These are phyloP conservation scores for Fraxinus baroniana DNA, from an alignment of 305 asterid genomes.

Conservation along the genomic window DNA sequence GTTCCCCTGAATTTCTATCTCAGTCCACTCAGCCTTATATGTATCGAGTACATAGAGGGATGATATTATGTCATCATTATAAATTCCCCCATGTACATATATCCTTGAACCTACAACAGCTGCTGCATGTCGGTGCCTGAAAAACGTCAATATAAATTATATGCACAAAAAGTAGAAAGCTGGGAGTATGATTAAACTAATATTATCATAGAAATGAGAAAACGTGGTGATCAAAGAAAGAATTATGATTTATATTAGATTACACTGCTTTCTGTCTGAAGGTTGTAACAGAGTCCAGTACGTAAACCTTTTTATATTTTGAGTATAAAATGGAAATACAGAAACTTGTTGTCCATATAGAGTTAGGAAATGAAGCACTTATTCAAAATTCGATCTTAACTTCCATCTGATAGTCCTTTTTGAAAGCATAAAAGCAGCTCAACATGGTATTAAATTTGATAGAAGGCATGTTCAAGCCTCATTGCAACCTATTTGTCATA, in stretches of 20 bases:
- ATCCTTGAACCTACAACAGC: conserved; percentile 70
- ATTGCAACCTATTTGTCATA: too few species aligned
- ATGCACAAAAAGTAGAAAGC: conserved; percentile 2
- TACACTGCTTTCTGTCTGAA: conserved; percentile 6
- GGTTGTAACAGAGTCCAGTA: conserved; percentile 5
- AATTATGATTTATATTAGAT: background rate
- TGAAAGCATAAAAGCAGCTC: too few species aligned
- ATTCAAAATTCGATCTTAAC: too few species aligned
- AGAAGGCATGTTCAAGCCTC: too few species aligned
- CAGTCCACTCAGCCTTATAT: conserved; percentile 57
- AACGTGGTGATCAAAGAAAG: background rate
- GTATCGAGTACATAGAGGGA: conserved; percentile 73
- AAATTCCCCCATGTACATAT: conserved; percentile 83
- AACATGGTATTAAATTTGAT: too few species aligned
- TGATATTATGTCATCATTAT: conserved; percentile 48
- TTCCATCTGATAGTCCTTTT: too few species aligned
- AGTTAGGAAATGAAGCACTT: background rate
- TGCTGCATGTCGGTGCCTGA: conserved; percentile 97
- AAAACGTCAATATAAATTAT: conserved; percentile 17
- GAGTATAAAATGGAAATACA: background rate
- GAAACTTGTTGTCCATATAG: background rate
- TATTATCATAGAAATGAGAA: background rate
- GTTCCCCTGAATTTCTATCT: conserved; percentile 58
- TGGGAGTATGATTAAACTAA: background rate
- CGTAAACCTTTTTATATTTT: background rate